Evolutionary conservation across 306 rosid genomes (phyloP).

Genomic region (Geum urbanum): DNA sequence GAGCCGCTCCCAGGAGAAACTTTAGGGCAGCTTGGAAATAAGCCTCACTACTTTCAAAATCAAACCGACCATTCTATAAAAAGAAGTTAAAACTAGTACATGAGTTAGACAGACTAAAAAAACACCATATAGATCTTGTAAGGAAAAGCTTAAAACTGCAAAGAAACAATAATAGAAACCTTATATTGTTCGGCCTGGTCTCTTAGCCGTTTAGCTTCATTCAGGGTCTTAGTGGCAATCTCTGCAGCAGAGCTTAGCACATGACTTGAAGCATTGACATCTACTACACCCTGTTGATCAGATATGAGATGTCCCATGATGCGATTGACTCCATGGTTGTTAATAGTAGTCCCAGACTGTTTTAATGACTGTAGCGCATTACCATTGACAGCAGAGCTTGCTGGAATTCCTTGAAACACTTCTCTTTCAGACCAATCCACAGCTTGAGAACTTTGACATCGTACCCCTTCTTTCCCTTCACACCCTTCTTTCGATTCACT

Average conservation of each 20-base stretch:
- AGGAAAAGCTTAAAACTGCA: conserved; percentile 25
- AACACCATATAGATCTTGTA: conserved; percentile 22
- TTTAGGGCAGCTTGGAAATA: conserved; percentile 83
- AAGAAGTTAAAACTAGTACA: conserved; percentile 16
- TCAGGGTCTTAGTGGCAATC: conserved; percentile 43
- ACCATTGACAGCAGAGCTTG: conserved; percentile 31
- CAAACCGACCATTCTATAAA: conserved; percentile 57
- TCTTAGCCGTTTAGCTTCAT: conserved; percentile 58
- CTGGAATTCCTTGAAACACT: conserved; percentile 33
- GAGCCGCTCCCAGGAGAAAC: conserved; percentile 75
- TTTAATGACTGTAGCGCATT: conserved; percentile 34
- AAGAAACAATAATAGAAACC: conserved; percentile 43
- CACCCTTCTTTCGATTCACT: conserved; percentile 21
- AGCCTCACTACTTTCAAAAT: conserved; percentile 72
- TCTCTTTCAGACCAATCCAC: conserved; percentile 36
- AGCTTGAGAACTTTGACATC: conserved; percentile 22
- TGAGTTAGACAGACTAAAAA: conserved; percentile 14
- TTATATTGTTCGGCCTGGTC: conserved; percentile 57
- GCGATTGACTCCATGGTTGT: conserved; percentile 27
- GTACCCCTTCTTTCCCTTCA: conserved; percentile 33
- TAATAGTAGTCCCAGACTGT: conserved; percentile 29
- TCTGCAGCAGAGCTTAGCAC: conserved; percentile 39
- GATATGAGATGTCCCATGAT: conserved; percentile 30
- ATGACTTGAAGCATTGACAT: conserved; percentile 40
- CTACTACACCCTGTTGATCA: conserved; percentile 33